Evolutionary conservation across 2,329 filamentous ascomycete genomes (phyloP).

Genomic region (Claviceps capensis): DNA sequence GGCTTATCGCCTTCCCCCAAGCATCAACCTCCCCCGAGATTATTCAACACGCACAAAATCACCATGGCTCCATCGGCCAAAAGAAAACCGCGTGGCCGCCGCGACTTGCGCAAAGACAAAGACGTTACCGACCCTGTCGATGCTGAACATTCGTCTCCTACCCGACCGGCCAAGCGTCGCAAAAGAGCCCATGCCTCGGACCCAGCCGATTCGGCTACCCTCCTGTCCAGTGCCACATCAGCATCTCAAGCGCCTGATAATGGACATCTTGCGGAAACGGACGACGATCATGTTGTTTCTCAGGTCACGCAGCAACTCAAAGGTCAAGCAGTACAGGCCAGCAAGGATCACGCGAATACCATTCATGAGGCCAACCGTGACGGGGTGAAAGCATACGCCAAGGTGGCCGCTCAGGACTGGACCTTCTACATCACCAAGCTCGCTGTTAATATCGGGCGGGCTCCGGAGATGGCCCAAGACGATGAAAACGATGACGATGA

Average conservation of each 20-base stretch:
- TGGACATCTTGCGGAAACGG: constrained; percentile 25
- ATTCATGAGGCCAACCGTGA: constrained; percentile 48
- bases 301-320: constrained; percentile 40
- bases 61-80: constrained; percentile 25
- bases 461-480: constrained; percentile 35
- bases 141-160: constrained; percentile 42
- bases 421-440: constrained; percentile 70
- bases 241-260: constrained; percentile 23
- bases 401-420: constrained; percentile 71
- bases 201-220: constrained; percentile 5
- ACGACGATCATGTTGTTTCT: constrained; percentile 42
- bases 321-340: constrained; percentile 39
- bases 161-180: constrained; percentile 49
- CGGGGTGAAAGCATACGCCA: constrained; percentile 62
- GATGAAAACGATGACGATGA: constrained; percentile 29
- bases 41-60: background rate
- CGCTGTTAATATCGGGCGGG: constrained; percentile 63
- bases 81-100: constrained; percentile 23
- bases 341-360: constrained; percentile 48
- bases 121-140: constrained; percentile 22
- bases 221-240: constrained; percentile 8
- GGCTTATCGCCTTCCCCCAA: background rate
- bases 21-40: background rate
- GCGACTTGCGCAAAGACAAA: constrained; percentile 25
- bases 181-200: constrained; percentile 32